Evolutionary conservation across 2,329 filamentous ascomycete species (phyloP).

Genomic region (Sporothrix protearum): DNA sequence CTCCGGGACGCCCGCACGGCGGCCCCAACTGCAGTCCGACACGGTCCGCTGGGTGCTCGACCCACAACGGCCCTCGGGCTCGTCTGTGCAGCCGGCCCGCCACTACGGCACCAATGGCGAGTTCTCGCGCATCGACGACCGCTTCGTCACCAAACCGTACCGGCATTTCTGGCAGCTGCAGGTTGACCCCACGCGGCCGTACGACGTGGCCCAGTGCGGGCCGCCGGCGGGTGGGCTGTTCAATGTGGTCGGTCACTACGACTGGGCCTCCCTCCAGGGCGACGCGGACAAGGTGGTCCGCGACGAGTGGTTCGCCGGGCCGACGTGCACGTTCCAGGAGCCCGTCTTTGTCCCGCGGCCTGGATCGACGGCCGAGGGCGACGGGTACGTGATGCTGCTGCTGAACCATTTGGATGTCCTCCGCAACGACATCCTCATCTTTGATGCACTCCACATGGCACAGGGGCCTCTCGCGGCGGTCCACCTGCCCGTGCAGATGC

Average conservation of each 20-base stretch:
- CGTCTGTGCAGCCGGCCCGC: slow-evolving; percentile 38
- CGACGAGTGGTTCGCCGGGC: slow-evolving; percentile 45
- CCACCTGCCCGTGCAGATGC: slow-evolving; percentile 42
- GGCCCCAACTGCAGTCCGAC: slow-evolving; percentile 39
- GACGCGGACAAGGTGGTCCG: slow-evolving; percentile 36
- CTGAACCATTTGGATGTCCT: slow-evolving; percentile 46
- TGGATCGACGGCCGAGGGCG: slow-evolving; percentile 43
- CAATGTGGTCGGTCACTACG: slow-evolving; percentile 46
- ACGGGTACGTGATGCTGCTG: slow-evolving; percentile 49
- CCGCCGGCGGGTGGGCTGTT: slow-evolving; percentile 44
- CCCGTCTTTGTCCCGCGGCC: slow-evolving; percentile 50
- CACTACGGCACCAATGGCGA: slow-evolving; percentile 46
- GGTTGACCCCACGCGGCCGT: slow-evolving; percentile 38
- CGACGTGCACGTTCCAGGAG: slow-evolving; percentile 49
- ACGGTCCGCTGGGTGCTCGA: slow-evolving; percentile 43
- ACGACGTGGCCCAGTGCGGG: slow-evolving; percentile 45
- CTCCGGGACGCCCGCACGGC: slow-evolving; percentile 27
- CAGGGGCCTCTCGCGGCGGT: slow-evolving; percentile 41
- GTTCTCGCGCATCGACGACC: slow-evolving; percentile 50
- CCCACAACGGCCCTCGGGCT: slow-evolving; percentile 37
- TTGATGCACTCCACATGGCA: slow-evolving; percentile 40
- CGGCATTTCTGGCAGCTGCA: slow-evolving; percentile 46
- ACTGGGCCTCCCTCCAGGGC: slow-evolving; percentile 37
- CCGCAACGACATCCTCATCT: slow-evolving; percentile 44
- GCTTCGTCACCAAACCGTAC: slow-evolving; percentile 44